Base-by-base conservation (phyloP, 768 basidiomycete species). In the Agaricus sinodeliciosus region DNA sequence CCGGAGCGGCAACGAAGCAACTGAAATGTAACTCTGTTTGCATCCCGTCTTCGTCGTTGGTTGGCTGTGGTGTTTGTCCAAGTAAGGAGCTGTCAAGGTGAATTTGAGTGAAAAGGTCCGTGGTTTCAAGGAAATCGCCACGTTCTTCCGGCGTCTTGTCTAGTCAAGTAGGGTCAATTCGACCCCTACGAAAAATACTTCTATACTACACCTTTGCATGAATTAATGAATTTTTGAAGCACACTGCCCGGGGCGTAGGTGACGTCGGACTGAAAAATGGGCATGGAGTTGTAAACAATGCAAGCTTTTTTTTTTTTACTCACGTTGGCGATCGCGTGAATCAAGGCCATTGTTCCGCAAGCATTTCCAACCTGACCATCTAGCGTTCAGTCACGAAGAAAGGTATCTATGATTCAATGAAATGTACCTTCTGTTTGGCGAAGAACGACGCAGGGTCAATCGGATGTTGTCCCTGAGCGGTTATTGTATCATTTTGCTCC, bases 1-100 rank as follows among this genome's bases (percentile, higher is more conserved):
- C 72, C 1, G 83, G 81, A 0, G 87, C 88, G 54, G 77, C 75
- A 31, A 96, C 80, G 60, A 96, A 97, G 60, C 85, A 84, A 1
- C 88, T 89, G 58, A 94, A 97, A 67, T 96, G 94, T 7, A 91
- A 72, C 59, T 89, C 76, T 0, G 87, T 87, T 36, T 90, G 73
- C 8, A 84, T 71, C 58, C 88, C 74, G 1, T 70, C 66, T 12
- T 54, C 46, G 15, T 54, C 52, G 31, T 27, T 25, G 5, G 18
- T 31, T 18, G 52, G 45, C 2, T 88, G 84, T 1, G 72, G 69
- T 4, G 81, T 81, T 68, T 95, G 91, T 7, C 90, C 91, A 0
- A 78, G 63, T 0, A 73, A 69, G 0, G 90, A 88, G 1, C 82
- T 80, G 36, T 83, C 77, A 0, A 78, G 76, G 57, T 96, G 94